phyloP scores from a whole-genome alignment of 2,329 filamentous ascomycete species.

The Pseudocercospora fuligena region DNA sequence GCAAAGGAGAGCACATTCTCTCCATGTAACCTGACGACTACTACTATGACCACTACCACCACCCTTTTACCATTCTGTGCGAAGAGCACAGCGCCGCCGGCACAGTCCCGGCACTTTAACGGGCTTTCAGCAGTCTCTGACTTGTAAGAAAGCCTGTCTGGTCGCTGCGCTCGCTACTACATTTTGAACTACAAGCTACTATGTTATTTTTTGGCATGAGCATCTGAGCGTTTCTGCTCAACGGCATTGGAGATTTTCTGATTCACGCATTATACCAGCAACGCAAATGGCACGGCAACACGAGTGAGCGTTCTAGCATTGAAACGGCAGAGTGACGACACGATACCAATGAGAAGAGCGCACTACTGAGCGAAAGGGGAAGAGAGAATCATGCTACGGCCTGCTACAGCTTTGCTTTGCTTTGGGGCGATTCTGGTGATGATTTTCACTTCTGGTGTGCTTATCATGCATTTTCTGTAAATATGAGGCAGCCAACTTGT shows the following conservation, averaged over 20 bases:
- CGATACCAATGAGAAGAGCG: background rate
- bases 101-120: constrained; percentile 21
- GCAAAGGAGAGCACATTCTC: constrained; percentile 61
- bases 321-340: constrained; percentile 8
- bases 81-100: constrained; percentile 36
- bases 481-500: background rate
- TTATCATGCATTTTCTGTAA: background rate
- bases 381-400: constrained; percentile 3
- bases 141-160: constrained; percentile 24
- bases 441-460: background rate
- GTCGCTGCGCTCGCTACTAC: constrained; percentile 17
- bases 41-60: background rate
- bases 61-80: constrained; percentile 18
- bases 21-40: constrained; percentile 42
- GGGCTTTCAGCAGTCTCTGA: constrained; percentile 6
- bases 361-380: background rate
- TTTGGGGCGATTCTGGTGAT: background rate
- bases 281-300: constrained; percentile 3
- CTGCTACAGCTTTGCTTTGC: constrained; percentile 2
- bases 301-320: constrained; percentile 25
- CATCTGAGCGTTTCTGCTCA: background rate
- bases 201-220: constrained; percentile 11
- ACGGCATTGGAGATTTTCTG: background rate
- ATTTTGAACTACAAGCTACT: background rate
- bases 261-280: constrained; percentile 13